phyloP scores from a whole-genome alignment of 257 asterid species.

The Petrea volubilis region DNA sequence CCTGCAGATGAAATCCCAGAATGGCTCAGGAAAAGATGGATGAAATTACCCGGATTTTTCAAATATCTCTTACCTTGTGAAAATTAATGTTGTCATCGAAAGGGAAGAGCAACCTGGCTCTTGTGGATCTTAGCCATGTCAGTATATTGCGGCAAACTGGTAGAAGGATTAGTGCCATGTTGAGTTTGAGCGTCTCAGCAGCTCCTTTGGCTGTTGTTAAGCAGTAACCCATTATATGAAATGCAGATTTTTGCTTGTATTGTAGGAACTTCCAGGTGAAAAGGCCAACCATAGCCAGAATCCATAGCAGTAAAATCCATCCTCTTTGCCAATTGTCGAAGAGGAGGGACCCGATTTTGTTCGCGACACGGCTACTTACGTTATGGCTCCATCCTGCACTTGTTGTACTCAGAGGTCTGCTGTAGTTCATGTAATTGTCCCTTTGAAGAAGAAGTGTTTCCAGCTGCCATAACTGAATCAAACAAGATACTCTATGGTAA shows the following conservation, averaged over 20 bases:
- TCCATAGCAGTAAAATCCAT: constrained; percentile 66
- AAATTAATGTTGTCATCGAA: constrained; percentile 87
- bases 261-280: constrained; percentile 85
- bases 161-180: constrained; percentile 87
- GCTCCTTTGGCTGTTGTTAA: constrained; percentile 90
- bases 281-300: constrained; percentile 58
- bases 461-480: constrained; percentile 86
- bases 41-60: not conserved
- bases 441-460: constrained; percentile 82
- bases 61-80: constrained; percentile 49
- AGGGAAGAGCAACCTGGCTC: constrained; percentile 68
- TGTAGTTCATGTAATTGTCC: constrained; percentile 81
- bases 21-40: not conserved
- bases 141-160: constrained; percentile 83
- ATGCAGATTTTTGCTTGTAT: constrained; percentile 56
- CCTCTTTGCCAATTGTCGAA: constrained; percentile 85
- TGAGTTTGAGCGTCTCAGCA: constrained; percentile 89
- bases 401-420: constrained; percentile 74
- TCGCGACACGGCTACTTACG: constrained; percentile 31
- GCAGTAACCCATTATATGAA: constrained; percentile 81
- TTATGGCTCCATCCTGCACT: constrained; percentile 74
- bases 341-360: constrained; percentile 19
- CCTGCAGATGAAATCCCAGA: constrained; percentile 23
- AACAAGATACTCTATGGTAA: not conserved
- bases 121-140: constrained; percentile 69